Percentiles rank a stretch among this genome's conserved stretches.
phyloP scores from a whole-genome alignment of 768 basidiomycete genomes.

The Coprinopsis strossmayeri region DNA sequence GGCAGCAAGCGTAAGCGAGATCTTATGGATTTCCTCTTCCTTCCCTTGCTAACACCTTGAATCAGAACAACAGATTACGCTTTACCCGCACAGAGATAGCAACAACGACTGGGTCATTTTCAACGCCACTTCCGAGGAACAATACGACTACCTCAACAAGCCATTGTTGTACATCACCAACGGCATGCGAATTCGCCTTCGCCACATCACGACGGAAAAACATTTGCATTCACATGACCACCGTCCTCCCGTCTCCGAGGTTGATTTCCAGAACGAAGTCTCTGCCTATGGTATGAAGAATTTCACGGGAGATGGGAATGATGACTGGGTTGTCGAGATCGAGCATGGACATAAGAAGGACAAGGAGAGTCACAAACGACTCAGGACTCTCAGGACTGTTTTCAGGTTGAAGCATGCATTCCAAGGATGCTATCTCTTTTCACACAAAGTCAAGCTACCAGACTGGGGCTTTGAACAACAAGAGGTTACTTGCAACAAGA shows the following conservation, averaged over 20 bases:
- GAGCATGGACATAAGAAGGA: constrained; percentile 61
- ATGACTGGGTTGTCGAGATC: constrained; percentile 90
- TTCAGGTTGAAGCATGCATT: constrained; percentile 81
- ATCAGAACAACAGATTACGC: constrained; percentile 94
- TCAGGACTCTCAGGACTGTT: constrained; percentile 74
- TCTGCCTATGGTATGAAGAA: constrained; percentile 88
- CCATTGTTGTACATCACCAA: constrained; percentile 61
- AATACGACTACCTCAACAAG: constrained; percentile 38
- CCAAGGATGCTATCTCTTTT: constrained; percentile 95
- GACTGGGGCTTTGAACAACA: constrained; percentile 99
- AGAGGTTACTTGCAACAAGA: constrained; percentile 99
- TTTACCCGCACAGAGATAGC: constrained; percentile 97
- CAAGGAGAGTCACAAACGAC: constrained; percentile 55
- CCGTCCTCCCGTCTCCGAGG: constrained; percentile 92
- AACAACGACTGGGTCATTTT: constrained; percentile 91
- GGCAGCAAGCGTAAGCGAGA: constrained; percentile 73
- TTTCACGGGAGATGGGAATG: constrained; percentile 85
- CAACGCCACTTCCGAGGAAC: constrained; percentile 55
- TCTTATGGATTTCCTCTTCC: not conserved
- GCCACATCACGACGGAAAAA: constrained; percentile 76
- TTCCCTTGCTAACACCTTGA: not conserved
- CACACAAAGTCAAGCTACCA: constrained; percentile 95
- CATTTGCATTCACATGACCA: constrained; percentile 92
- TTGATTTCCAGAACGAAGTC: constrained; percentile 99
- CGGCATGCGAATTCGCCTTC: constrained; percentile 69